Evolutionary conservation across 2,329 filamentous ascomycete species (phyloP), one percentile per base, ranked within the genome.

Genomic region (Dothiorella sarmentorum): DNA sequence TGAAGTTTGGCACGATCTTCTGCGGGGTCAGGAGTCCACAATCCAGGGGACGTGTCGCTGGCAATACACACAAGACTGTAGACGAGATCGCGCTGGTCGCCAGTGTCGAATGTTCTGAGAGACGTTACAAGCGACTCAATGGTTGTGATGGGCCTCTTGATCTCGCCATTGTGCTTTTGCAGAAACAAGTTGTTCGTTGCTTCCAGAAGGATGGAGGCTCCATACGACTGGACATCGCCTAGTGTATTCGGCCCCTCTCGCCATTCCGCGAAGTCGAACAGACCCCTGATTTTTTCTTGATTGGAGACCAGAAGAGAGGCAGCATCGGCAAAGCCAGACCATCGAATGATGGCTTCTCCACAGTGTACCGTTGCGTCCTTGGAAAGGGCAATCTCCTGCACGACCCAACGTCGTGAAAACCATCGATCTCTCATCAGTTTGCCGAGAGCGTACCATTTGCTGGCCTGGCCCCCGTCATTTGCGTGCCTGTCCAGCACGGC

Each of bases 351-450:
- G 4, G 74, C 66, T 0, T 60, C 37, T 1, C 76, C 76, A 61
- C 75, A 77, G 44, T 72, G 70, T 0, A 79, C 64, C 4, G 61
- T 66, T 5, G 70, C 71, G 2, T 63, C 60, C 27, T 61, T 62
- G 0, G 75, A 73, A 26, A 75, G 65, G 0, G 71, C 69, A 11
- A 78, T 69, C 61, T 78, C 76, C 61, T 78, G 75, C 0, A 78
- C 69, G 1, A 78, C 71, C 76, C 75, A 78, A 0, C 75, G 69
- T 4, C 74, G 64, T 44, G 68, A 72, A 59, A 76, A 67, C 69
- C 75, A 78, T 2, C 65, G 63, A 6, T 74, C 63, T 51, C 72
- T 65, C 65, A 78, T 76, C 2, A 78, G 61, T 6, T 62, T 56
- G 2, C 73, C 61, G 0, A 78, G 52, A 0, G 69, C 65, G 3